Evolutionary conservation across 2,329 filamentous ascomycete genomes (phyloP), one percentile per base, ranked within the genome.

Genomic region (Aspergillus sp.): DNA sequence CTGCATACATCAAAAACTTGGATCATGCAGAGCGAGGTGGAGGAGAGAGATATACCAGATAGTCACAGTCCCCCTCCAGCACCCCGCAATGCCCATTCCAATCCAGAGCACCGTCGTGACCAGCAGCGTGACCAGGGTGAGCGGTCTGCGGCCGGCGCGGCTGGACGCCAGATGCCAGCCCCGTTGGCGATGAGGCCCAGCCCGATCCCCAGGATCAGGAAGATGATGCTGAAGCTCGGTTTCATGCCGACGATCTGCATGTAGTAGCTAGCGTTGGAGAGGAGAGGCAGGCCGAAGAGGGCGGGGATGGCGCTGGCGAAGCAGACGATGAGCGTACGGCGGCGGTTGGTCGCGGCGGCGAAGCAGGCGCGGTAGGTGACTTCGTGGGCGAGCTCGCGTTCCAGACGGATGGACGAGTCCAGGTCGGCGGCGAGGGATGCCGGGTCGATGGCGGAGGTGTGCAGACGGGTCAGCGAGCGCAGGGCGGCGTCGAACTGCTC

Each of bases 381-480:
- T 3, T 48, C 48, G 2, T 44, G 45, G 4, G 62, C 56, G 33
- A 66, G 58, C 39, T 69, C 63, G 15, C 67, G 60, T 34, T 72
- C 69, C n/a, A 61, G 54, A 40, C 65, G 60, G 35, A 75, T 65
- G 13, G 63, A 58, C 7, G 55, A 46, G 5, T 69, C 51, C 20
- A 60, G 39, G 10, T 51, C 48, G 5, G 51, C 48, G 5, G 65
- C 29, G 5, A 52, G 37, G 2, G 43, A 42, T 6, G 47, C 44
- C 1, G 63, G 60, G 20, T 65, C 57, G 1, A 51, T 47, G 4
- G 52, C 53, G 0, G 48, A 34, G 0, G 64, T 62, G 39, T 72
- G 66, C 30, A 78, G 64, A 29, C 68, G 66, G 31, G 58, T 60
- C 45, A 74, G 67, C 10, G 69, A 61, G 36, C 55, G 29, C 1